These are phyloP conservation scores for Rhodotorula sphaerocarpa DNA, from an alignment of 768 basidiomycete genomes.

Conservation along the genomic window DNA sequence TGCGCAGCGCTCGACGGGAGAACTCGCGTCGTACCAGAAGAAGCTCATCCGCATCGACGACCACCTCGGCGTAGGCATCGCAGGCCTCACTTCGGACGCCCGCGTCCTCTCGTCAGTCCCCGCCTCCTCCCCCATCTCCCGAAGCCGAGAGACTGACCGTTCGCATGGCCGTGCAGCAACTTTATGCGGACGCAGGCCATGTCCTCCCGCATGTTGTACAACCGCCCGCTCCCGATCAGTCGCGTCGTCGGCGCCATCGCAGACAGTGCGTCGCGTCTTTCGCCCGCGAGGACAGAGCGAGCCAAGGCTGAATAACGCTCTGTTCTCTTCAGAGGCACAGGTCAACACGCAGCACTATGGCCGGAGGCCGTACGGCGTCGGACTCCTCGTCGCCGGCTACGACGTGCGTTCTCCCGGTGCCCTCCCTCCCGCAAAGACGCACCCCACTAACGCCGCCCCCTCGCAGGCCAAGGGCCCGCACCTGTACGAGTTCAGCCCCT, in stretches of 20 bases:
- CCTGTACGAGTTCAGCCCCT: slow-evolving; percentile 95
- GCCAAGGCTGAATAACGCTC: too few relatives aligned
- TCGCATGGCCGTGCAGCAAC: slow-evolving; percentile 70
- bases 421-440: background rate
- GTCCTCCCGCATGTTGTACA: slow-evolving; percentile 88
- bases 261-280: slow-evolving; percentile 56
- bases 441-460: background rate
- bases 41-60: slow-evolving; percentile 99
- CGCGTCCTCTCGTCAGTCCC: slow-evolving; percentile 76
- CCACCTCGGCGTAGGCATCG: slow-evolving; percentile 98
- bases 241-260: slow-evolving; percentile 87
- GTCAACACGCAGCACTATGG: slow-evolving; percentile 99
- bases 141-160: too few relatives aligned
- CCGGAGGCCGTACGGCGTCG: slow-evolving; percentile 92
- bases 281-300: background rate
- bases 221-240: slow-evolving; percentile 86
- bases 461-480: slow-evolving; percentile 78
- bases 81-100: slow-evolving; percentile 96
- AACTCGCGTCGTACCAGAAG: slow-evolving; percentile 98
- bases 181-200: slow-evolving; percentile 99
- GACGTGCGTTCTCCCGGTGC: slow-evolving; percentile 50
- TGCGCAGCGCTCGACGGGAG: slow-evolving; percentile 83
- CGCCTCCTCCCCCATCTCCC: background rate
- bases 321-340: slow-evolving; percentile 58
- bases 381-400: slow-evolving; percentile 91